Evolutionary conservation across 2,329 filamentous ascomycete species (phyloP), one percentile per base, ranked within the genome.

Genomic region (Pleurostoma richardsiae): DNA sequence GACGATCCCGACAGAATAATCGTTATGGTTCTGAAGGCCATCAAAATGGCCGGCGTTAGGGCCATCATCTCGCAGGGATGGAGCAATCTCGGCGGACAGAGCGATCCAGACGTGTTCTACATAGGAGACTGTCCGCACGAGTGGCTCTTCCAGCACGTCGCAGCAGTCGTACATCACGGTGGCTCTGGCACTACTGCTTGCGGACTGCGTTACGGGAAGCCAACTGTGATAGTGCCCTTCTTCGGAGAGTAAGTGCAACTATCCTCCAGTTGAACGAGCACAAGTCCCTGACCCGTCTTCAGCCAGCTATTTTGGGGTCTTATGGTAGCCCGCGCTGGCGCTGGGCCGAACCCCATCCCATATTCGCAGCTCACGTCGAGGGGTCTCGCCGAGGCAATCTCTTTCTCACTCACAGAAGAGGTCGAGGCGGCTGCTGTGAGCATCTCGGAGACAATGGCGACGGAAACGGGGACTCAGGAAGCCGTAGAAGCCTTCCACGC

Each of bases 111-210:
- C 39, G 63, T 85, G 27, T 81, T 74, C 54, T 76, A 85, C 65
- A 68, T 85, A 5, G 82, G 76, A n/a, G 83, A 85, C 52, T 80
- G 74, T 1, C 82, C 81, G 0, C 82, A 85, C 53, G 82, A 85
- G 56, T 85, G 82, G 82, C 67, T 85, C 0, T 85, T 85, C 49
- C 72, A 77, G 3, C 69, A 68, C 10, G 80, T 83, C 3, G 68
- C 70, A 3, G 77, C 73, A 2, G 81, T 84, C 0, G 74, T 85
- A 0, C 81, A 85, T 52, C 82, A 85, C 49, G 82, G 82, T 6
- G 82, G 82, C 11, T 82, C 82, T 2, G 82, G 82, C 3, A 85
- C 82, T 0, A 83, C 80, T 76, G 33, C 33, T 8, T 8, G 8
- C 33, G 33, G 33, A 8, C 8, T 36, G 8, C 8, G 8, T 8